Percentiles rank a stretch among this genome's conserved stretches.
Evolutionary conservation across 768 basidiomycete genomes (phyloP).

Genomic region (Leccinum fibrillosum): DNA sequence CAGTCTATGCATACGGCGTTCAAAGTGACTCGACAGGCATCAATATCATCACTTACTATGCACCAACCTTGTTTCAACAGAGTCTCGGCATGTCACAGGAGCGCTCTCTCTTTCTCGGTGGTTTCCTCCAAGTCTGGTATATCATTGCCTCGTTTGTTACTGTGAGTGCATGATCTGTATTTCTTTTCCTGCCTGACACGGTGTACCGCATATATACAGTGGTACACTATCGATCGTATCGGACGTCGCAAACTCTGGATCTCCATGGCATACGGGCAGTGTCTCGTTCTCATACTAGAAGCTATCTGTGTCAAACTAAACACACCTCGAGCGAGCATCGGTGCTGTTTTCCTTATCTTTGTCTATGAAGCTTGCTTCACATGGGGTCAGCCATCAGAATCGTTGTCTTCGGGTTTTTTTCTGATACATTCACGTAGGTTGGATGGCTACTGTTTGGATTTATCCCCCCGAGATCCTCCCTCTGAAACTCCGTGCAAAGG

Average conservation of each 20-base stretch:
- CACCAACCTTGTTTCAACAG: slow-evolving; percentile 7
- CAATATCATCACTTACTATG: slow-evolving; percentile 10
- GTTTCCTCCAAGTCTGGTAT: slow-evolving; percentile 10
- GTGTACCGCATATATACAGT: not conserved
- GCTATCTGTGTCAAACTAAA: slow-evolving; percentile 7
- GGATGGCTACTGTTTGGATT: slow-evolving; percentile 10
- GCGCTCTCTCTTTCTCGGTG: slow-evolving; percentile 1
- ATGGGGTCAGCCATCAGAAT: not conserved
- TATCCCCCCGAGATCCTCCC: slow-evolving; percentile 9
- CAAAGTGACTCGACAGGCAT: not conserved
- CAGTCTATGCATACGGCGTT: not conserved
- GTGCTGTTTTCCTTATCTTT: slow-evolving; percentile 9
- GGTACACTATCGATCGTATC: slow-evolving; percentile 7
- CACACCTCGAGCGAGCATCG: not conserved
- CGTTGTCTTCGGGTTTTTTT: not conserved
- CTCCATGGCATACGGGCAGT: slow-evolving; percentile 8
- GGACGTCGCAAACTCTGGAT: slow-evolving; percentile 10
- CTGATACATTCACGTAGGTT: not conserved
- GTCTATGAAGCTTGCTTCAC: slow-evolving; percentile 8
- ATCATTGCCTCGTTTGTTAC: slow-evolving; percentile 6
- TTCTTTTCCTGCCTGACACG: not conserved
- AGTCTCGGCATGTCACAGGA: slow-evolving; percentile 6
- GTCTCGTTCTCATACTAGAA: slow-evolving; percentile 6
- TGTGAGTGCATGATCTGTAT: not conserved
- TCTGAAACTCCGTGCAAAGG: slow-evolving; percentile 7